Conservation (phyloP, 306 rosid species). For the Acacia crassicarpa region DNA sequence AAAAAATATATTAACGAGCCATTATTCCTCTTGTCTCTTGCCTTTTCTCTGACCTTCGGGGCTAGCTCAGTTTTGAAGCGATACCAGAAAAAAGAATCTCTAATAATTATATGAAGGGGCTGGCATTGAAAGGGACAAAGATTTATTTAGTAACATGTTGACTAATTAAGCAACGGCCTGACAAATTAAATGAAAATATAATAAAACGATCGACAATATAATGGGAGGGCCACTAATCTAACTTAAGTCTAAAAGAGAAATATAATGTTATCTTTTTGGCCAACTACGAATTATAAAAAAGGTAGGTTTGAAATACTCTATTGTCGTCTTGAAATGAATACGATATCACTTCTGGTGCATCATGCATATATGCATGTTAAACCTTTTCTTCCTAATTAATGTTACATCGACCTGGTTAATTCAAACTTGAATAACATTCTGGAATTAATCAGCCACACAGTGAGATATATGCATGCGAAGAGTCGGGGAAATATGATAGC, state of each 20-base stretch:
- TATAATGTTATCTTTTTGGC: background rate
- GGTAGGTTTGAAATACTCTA: background rate
- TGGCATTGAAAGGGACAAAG: slow-evolving; percentile 26
- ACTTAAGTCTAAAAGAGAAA: background rate
- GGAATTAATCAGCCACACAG: background rate
- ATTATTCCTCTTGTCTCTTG: slow-evolving; percentile 4
- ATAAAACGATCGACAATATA: slow-evolving; percentile 26
- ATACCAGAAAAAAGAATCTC: background rate
- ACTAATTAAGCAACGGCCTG: slow-evolving; percentile 17
- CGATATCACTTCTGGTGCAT: background rate
- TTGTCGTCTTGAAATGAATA: background rate
- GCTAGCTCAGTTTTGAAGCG: background rate
- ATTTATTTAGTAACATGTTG: slow-evolving; percentile 30
- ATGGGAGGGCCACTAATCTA: background rate
- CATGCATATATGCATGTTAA: background rate
- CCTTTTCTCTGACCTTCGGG: background rate
- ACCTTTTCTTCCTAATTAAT: background rate
- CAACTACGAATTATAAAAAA: background rate
- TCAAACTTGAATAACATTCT: background rate
- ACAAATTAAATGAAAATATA: background rate
- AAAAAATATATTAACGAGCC: background rate
- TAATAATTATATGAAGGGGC: background rate
- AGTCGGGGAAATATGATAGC: background rate
- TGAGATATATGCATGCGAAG: background rate
- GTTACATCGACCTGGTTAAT: background rate